Conservation (phyloP, 179 eudicot genomes). For the Beta macrorhiza region DNA sequence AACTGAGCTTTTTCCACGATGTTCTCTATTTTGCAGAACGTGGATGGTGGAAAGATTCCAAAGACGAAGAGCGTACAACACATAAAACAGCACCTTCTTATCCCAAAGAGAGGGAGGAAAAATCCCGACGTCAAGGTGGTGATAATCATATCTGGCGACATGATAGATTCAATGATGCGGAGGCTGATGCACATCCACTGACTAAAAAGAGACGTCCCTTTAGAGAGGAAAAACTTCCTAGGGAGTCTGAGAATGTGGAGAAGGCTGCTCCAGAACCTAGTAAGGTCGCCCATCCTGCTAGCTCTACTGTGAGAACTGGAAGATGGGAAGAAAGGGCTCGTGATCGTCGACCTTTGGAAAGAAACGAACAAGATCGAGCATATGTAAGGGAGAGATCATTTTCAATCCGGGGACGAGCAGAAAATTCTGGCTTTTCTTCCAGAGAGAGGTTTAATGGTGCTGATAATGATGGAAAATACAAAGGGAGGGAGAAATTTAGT, state of each 20-base stretch:
- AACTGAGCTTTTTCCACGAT: not conserved
- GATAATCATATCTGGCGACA: slow-evolving; percentile 55
- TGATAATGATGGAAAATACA: slow-evolving; percentile 35
- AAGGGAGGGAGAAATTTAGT: slow-evolving; percentile 50
- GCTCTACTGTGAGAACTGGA: slow-evolving; percentile 28
- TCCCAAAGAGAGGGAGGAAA: slow-evolving; percentile 39
- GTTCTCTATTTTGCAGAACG: slow-evolving; percentile 41
- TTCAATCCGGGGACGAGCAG: slow-evolving; percentile 33
- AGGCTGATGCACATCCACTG: slow-evolving; percentile 43
- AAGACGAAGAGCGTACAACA: slow-evolving; percentile 39
- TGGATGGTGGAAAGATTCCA: slow-evolving; percentile 64
- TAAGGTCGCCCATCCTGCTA: slow-evolving; percentile 28
- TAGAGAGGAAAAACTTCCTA: slow-evolving; percentile 64
- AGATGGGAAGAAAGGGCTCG: slow-evolving; percentile 45
- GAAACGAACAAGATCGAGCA: slow-evolving; percentile 46
- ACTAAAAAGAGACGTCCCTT: slow-evolving; percentile 69
- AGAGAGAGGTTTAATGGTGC: slow-evolving; percentile 41
- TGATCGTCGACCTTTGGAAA: slow-evolving; percentile 39
- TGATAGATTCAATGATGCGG: slow-evolving; percentile 50
- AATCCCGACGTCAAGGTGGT: slow-evolving; percentile 39
- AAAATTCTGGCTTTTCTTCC: slow-evolving; percentile 40
- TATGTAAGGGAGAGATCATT: slow-evolving; percentile 37
- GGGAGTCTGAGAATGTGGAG: slow-evolving; percentile 31
- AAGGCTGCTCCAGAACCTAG: slow-evolving; percentile 31
- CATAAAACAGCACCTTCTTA: slow-evolving; percentile 33